phyloP scores from a whole-genome alignment of 352 stramenopile species.

The Plasmopara viticola region DNA sequence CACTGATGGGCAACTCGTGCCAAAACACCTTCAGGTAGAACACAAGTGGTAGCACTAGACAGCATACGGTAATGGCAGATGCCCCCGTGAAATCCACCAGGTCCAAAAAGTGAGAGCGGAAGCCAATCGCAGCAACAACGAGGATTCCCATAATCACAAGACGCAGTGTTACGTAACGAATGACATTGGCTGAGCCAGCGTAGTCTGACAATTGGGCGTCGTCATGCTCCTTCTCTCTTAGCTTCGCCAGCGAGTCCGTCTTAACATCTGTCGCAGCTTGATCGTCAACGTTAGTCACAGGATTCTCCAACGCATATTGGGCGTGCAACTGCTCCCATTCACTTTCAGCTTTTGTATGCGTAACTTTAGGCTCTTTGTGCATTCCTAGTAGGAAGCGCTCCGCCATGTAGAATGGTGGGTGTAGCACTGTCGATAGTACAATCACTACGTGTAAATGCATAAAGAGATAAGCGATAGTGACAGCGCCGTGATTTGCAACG shows the following conservation, averaged over 20 bases:
- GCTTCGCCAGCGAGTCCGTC: conserved; percentile 22
- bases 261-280: conserved; percentile 12
- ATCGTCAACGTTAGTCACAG: conserved; percentile 9
- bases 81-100: conserved; percentile 43
- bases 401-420: conserved; percentile 39
- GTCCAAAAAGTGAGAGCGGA: conserved; percentile 38
- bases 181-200: conserved; percentile 17
- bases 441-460: conserved; percentile 42
- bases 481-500: conserved; percentile 17
- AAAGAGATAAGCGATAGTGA: conserved; percentile 31
- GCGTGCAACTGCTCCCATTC: conserved; percentile 21
- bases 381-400: conserved; percentile 41
- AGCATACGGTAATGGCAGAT: conserved; percentile 37
- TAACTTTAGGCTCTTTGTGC: conserved; percentile 15
- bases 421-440: conserved; percentile 37
- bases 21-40: conserved; percentile 49
- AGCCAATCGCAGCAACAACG: conserved; percentile 28
- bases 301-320: conserved; percentile 15
- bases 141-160: conserved; percentile 34
- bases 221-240: conserved; percentile 25
- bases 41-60: conserved; percentile 37
- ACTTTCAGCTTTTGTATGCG: conserved; percentile 6
- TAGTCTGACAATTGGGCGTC: conserved; percentile 28
- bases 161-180: conserved; percentile 30
- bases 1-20: conserved; percentile 31